phyloP scores from a whole-genome alignment of 257 asterid genomes.

The Solanum pimpinellifolium region DNA sequence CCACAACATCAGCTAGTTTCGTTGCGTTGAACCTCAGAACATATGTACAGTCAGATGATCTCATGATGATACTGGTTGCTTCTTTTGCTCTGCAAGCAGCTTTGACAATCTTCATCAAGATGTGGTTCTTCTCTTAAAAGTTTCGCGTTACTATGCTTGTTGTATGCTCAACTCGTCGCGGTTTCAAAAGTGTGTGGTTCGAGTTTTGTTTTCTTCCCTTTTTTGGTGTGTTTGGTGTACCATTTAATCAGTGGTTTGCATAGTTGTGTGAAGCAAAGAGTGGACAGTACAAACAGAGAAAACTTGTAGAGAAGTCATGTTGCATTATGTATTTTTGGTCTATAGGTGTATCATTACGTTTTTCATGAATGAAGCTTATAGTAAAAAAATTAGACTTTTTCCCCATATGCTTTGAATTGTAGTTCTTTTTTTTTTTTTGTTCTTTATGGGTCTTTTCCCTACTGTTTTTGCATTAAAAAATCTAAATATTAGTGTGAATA shows the following conservation, averaged over 20 bases:
- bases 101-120: slow-evolving; percentile 80
- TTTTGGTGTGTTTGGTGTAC: not conserved
- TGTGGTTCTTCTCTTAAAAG: slow-evolving; percentile 59
- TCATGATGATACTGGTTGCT: slow-evolving; percentile 42
- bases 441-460: not conserved
- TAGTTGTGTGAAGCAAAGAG: not conserved
- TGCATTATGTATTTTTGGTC: not conserved
- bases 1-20: slow-evolving; percentile 70
- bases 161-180: not conserved
- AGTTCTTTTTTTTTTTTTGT: not conserved
- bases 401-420: not conserved
- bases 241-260: not conserved
- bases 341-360: not conserved
- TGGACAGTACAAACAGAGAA: not conserved
- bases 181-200: not conserved
- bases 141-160: not conserved
- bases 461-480: not conserved
- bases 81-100: slow-evolving; percentile 84
- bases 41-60: slow-evolving; percentile 33
- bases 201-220: not conserved
- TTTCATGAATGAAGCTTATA: not conserved
- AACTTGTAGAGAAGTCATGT: not conserved
- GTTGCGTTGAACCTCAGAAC: slow-evolving; percentile 68
- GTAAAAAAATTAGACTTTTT: not conserved
- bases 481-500: not conserved